These are phyloP conservation scores for Penicillium sp. DNA, from an alignment of 2,329 filamentous ascomycete species.

Conservation along the genomic window DNA sequence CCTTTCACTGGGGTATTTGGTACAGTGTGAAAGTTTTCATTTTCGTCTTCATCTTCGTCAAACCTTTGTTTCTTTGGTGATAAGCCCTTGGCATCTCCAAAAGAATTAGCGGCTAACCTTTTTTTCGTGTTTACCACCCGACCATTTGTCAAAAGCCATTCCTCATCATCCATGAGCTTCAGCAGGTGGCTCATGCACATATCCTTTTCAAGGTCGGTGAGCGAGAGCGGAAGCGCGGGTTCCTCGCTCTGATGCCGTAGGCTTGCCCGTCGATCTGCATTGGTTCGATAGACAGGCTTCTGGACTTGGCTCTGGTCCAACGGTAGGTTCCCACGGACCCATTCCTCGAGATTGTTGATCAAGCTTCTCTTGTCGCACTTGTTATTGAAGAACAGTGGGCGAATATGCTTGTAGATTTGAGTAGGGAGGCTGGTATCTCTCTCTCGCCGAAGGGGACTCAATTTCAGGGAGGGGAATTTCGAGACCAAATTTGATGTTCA, in stretches of 20 bases:
- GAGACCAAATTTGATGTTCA: constrained; percentile 38
- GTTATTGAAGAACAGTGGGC: constrained; percentile 31
- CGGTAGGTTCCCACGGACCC: constrained; percentile 13
- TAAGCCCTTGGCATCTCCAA: constrained; percentile 6
- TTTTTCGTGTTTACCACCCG: constrained; percentile 4
- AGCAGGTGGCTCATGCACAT: constrained; percentile 30
- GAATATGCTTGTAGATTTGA: constrained; percentile 29
- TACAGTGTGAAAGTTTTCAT: constrained; percentile 30
- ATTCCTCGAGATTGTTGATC: constrained; percentile 34
- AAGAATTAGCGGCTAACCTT: constrained; percentile 2
- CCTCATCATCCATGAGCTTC: constrained; percentile 32
- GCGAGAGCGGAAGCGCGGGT: neutral
- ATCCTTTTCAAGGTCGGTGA: constrained; percentile 23
- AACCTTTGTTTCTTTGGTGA: constrained; percentile 9
- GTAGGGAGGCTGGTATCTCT: constrained; percentile 19
- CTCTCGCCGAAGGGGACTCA: constrained; percentile 17
- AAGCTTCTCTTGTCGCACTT: constrained; percentile 22
- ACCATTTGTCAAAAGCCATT: constrained; percentile 27
- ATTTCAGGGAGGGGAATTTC: constrained; percentile 30
- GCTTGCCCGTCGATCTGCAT: neutral
- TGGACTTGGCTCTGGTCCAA: neutral
- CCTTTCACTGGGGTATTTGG: constrained; percentile 30
- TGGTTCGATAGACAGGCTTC: neutral
- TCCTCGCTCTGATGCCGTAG: constrained; percentile 3
- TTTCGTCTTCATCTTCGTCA: constrained; percentile 15